Conservation (phyloP, 225 moss, liverwort and hornwort species). For the Pseudisothecium myosuroides region DNA sequence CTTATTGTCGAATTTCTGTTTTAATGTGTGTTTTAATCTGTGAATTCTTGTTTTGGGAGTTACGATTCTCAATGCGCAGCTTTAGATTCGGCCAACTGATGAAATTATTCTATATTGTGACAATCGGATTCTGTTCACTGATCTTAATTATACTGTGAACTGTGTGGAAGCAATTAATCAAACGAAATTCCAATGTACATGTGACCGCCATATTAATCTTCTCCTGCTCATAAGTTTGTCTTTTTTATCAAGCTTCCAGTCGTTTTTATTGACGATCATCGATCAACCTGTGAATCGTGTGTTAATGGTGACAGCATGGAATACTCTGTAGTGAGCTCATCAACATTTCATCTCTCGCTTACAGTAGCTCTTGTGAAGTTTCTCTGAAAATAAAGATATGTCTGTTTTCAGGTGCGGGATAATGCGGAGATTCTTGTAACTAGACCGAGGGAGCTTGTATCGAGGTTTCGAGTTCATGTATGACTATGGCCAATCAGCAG, state of each 20-base stretch:
- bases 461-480: neutral
- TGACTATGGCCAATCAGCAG: constrained; percentile 11
- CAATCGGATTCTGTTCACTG: neutral
- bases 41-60: neutral
- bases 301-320: neutral
- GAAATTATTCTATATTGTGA: neutral
- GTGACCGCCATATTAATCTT: neutral
- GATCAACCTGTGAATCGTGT: neutral
- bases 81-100: no score
- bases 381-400: neutral
- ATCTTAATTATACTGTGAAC: no score
- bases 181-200: neutral
- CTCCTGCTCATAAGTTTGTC: neutral
- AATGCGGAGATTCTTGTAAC: neutral
- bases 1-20: no score
- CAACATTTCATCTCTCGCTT: neutral
- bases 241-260: neutral
- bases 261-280: neutral
- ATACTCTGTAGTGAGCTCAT: neutral
- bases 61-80: neutral
- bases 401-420: neutral
- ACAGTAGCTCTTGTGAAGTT: neutral
- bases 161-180: neutral
- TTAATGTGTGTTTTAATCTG: neutral
- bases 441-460: neutral